phyloP scores from a whole-genome alignment of 805 yeast species.

The Suhomyces canberraensis region DNA sequence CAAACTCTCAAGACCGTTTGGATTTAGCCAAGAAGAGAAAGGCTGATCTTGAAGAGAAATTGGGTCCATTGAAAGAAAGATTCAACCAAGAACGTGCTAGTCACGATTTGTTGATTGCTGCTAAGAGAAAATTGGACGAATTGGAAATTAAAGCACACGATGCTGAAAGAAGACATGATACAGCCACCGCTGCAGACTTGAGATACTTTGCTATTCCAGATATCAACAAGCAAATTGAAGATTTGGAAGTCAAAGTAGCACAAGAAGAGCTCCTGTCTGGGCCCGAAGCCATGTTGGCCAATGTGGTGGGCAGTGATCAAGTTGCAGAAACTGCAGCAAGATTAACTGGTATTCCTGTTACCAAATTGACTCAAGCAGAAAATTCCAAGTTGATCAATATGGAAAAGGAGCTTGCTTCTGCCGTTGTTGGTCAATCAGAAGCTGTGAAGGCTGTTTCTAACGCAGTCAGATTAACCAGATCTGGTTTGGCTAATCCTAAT shows the following conservation, averaged over 20 bases:
- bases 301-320: constrained; percentile 84
- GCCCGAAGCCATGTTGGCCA: constrained; percentile 67
- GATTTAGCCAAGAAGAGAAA: constrained; percentile 72
- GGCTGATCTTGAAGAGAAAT: constrained; percentile 80
- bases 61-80: constrained; percentile 80
- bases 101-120: constrained; percentile 83
- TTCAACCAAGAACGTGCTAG: constrained; percentile 86
- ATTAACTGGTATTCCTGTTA: constrained; percentile 94
- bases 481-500: constrained; percentile 93
- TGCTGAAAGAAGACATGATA: constrained; percentile 96
- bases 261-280: constrained; percentile 67
- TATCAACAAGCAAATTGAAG: constrained; percentile 67
- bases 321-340: constrained; percentile 97
- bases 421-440: constrained; percentile 92
- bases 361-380: constrained; percentile 92
- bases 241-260: constrained; percentile 71
- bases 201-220: constrained; percentile 98
- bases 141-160: constrained; percentile 89
- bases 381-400: constrained; percentile 88
- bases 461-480: constrained; percentile 87
- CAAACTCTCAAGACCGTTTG: constrained; percentile 82
- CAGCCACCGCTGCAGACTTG: constrained; percentile 91
- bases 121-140: constrained; percentile 89
- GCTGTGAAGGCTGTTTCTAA: constrained; percentile 96
- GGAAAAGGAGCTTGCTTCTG: constrained; percentile 80